Conservation (phyloP, 441 rosid species). For the Erysimum pusillum region DNA sequence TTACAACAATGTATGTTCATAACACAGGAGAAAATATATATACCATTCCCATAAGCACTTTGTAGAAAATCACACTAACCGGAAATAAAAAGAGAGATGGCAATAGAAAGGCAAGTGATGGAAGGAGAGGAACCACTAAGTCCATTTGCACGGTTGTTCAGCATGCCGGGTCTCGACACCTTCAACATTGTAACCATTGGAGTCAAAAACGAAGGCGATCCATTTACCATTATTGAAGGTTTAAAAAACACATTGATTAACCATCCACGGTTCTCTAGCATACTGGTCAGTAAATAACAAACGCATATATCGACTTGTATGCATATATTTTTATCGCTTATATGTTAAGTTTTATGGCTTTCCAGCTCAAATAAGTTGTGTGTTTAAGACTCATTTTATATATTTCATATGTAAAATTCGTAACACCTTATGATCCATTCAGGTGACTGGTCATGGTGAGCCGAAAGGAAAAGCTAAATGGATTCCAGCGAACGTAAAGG, state of each 20-base stretch:
- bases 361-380: too few relatives aligned
- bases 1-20: neutral
- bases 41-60: neutral
- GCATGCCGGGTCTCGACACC: conserved; percentile 30
- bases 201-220: conserved; percentile 47
- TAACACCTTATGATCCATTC: neutral
- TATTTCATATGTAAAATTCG: neutral
- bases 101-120: neutral
- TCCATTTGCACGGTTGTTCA: conserved; percentile 25
- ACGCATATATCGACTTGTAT: neutral
- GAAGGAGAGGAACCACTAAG: conserved; percentile 28
- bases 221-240: conserved; percentile 49
- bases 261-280: conserved; percentile 82
- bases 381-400: too few relatives aligned
- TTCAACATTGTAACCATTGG: conserved; percentile 62
- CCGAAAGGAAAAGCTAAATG: neutral
- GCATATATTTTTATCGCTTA: neutral
- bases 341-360: neutral
- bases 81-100: conserved; percentile 3
- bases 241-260: conserved; percentile 55
- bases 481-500: neutral
- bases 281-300: conserved; percentile 45
- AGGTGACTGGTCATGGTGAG: conserved; percentile 18
- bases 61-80: neutral
- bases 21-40: neutral